Evolutionary conservation across 305 asterid genomes (phyloP).

Genomic region (Fraxinus sp.): DNA sequence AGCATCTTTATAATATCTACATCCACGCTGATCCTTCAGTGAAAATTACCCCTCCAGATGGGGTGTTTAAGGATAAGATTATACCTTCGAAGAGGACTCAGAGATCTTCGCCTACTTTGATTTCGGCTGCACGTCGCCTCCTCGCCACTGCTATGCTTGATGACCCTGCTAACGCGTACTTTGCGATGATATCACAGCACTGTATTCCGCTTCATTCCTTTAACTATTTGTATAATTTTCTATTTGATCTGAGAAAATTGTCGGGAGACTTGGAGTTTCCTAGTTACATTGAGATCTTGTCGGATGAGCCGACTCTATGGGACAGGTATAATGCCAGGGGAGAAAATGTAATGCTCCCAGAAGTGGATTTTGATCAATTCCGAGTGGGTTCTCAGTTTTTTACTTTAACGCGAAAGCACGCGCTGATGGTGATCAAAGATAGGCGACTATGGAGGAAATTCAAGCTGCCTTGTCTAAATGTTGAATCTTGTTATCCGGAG

Average conservation of each 20-base stretch:
- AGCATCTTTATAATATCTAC: constrained; percentile 64
- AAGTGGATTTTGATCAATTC: constrained; percentile 57
- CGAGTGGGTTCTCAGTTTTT: constrained; percentile 88
- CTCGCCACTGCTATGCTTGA: constrained; percentile 79
- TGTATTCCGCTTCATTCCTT: constrained; percentile 88
- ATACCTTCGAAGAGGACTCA: constrained; percentile 63
- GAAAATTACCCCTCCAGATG: constrained; percentile 44
- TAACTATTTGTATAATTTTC: constrained; percentile 48
- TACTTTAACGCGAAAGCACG: constrained; percentile 54
- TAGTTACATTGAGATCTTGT: constrained; percentile 73
- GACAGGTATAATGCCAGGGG: constrained; percentile 78
- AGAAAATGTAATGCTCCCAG: constrained; percentile 64
- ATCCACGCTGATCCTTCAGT: constrained; percentile 74
- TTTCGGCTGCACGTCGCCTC: constrained; percentile 84
- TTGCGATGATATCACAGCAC: constrained; percentile 67
- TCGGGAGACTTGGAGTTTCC: constrained; percentile 42
- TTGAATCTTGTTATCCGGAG: constrained; percentile 72
- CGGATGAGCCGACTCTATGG: constrained; percentile 50
- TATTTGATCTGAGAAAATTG: constrained; percentile 46
- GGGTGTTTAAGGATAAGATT: constrained; percentile 56
- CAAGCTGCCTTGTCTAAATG: constrained; percentile 61
- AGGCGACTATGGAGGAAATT: constrained; percentile 73
- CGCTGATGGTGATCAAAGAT: constrained; percentile 62
- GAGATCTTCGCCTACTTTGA: constrained; percentile 66
- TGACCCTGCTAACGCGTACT: constrained; percentile 66